Evolutionary conservation across 805 yeast species (phyloP).

Genomic region (Tetrapisispora arboricola): DNA sequence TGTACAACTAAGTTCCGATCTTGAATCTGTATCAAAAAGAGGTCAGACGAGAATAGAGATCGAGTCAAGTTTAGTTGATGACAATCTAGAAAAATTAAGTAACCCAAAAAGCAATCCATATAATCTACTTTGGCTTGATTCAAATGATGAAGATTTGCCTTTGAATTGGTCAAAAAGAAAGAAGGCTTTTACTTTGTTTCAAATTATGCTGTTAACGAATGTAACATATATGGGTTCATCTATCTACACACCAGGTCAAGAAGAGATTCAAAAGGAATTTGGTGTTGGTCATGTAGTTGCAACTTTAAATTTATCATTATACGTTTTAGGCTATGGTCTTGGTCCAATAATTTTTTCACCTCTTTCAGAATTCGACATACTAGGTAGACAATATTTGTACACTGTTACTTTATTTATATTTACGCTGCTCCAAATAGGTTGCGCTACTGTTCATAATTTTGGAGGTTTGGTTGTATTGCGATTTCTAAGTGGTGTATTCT

Average conservation of each 20-base stretch:
- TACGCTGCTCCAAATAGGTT: slow-evolving; percentile 44
- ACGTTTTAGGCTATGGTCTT: slow-evolving; percentile 50
- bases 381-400: slow-evolving; percentile 46
- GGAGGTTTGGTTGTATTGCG: slow-evolving; percentile 42
- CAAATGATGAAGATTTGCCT: slow-evolving; percentile 47
- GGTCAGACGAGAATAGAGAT: too few species aligned
- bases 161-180: slow-evolving; percentile 41
- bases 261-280: slow-evolving; percentile 37
- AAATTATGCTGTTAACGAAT: slow-evolving; percentile 38
- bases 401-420: slow-evolving; percentile 38
- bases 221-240: slow-evolving; percentile 50
- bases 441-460: slow-evolving; percentile 41
- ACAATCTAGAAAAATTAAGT: too few species aligned
- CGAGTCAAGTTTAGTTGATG: too few species aligned
- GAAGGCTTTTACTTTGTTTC: slow-evolving; percentile 31
- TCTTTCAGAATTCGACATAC: slow-evolving; percentile 41
- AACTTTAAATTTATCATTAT: slow-evolving; percentile 43
- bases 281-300: slow-evolving; percentile 36
- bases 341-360: slow-evolving; percentile 55
- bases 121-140: slow-evolving; percentile 15
- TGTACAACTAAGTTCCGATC: too few species aligned
- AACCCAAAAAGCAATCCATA: slow-evolving; percentile 29
- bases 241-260: slow-evolving; percentile 43
- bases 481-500: slow-evolving; percentile 45
- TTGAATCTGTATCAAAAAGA: too few species aligned